A percentile compares a stretch with the other conserved stretches of the same genome.
phyloP scores from a whole-genome alignment of 495 filamentous ascomycete genomes.

The Hypoxylon crocopeplum region DNA sequence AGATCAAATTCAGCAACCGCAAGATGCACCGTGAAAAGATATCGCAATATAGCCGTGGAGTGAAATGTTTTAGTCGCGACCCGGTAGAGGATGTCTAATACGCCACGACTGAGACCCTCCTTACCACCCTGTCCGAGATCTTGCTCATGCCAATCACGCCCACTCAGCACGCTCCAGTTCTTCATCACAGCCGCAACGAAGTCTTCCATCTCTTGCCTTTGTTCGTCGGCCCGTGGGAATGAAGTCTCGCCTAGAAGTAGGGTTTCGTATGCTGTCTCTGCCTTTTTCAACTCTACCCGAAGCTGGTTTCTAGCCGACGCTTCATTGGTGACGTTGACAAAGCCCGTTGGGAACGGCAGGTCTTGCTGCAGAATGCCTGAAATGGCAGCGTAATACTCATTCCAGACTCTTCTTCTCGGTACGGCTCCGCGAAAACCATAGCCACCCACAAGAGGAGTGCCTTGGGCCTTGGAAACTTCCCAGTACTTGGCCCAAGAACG shows the following conservation, averaged over 20 bases:
- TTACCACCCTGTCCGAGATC: conserved; percentile 83
- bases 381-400: conserved; percentile 77
- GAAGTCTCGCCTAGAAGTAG: conserved; percentile 73
- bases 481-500: conserved; percentile 69
- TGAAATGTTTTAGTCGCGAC: conserved; percentile 93
- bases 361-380: conserved; percentile 67
- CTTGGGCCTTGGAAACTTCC: conserved; percentile 49
- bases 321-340: conserved; percentile 46
- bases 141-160: conserved; percentile 74
- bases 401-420: conserved; percentile 71
- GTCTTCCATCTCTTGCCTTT: conserved; percentile 75
- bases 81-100: conserved; percentile 84
- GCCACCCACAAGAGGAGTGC: conserved; percentile 47
- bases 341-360: conserved; percentile 56
- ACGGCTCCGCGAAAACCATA: conserved; percentile 55
- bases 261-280: conserved; percentile 77
- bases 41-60: conserved; percentile 82
- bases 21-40: conserved; percentile 87
- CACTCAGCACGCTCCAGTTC: conserved; percentile 85
- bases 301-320: conserved; percentile 68
- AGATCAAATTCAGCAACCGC: conserved; percentile 86
- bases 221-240: conserved; percentile 83
- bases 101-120: conserved; percentile 69
- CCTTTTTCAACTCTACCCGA: conserved; percentile 71
- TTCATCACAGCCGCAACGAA: conserved; percentile 80